Percentiles rank a stretch among this genome's conserved stretches.
phyloP scores from a whole-genome alignment of 1,139 yeast species.

The Candida sp. region DNA sequence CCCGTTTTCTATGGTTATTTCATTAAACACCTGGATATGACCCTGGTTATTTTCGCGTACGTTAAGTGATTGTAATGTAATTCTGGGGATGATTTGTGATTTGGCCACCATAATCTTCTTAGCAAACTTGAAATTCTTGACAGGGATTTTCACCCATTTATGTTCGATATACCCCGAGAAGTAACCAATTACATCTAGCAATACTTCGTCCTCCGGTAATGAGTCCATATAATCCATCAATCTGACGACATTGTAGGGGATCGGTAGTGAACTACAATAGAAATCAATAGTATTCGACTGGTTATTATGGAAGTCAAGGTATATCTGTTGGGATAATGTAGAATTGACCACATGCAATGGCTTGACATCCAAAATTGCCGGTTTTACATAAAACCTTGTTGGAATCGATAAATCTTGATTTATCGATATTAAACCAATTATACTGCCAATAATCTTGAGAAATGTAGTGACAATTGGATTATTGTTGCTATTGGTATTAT shows the following conservation, averaged over 20 bases:
- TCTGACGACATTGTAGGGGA: constrained; percentile 16
- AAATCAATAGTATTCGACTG: constrained; percentile 23
- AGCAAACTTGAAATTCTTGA: constrained; percentile 15
- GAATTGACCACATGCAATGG: constrained; percentile 21
- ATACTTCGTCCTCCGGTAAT: constrained; percentile 11
- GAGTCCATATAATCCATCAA: constrained; percentile 15
- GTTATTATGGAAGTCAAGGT: constrained; percentile 17
- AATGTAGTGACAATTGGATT: constrained; percentile 5
- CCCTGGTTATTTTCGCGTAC: constrained; percentile 3
- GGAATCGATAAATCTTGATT: constrained; percentile 15
- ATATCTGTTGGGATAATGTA: constrained; percentile 21
- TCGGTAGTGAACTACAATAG: constrained; percentile 17
- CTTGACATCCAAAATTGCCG: constrained; percentile 12
- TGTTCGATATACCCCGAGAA: constrained; percentile 14
- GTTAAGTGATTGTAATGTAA: constrained; percentile 3
- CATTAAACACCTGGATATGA: constrained; percentile 2
- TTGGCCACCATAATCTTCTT: constrained; percentile 13
- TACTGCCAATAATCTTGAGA: constrained; percentile 15
- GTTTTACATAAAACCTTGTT: constrained; percentile 18
- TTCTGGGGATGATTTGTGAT: constrained; percentile 12
- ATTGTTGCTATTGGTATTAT: constrained; percentile 15
- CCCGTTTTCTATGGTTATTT: constrained; percentile 6
- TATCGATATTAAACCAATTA: constrained; percentile 22
- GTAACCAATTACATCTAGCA: constrained; percentile 17
- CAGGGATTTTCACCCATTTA: constrained; percentile 11